Evolutionary conservation across 257 asterid genomes (phyloP).

Genomic region (Scutellaria galericulata): DNA sequence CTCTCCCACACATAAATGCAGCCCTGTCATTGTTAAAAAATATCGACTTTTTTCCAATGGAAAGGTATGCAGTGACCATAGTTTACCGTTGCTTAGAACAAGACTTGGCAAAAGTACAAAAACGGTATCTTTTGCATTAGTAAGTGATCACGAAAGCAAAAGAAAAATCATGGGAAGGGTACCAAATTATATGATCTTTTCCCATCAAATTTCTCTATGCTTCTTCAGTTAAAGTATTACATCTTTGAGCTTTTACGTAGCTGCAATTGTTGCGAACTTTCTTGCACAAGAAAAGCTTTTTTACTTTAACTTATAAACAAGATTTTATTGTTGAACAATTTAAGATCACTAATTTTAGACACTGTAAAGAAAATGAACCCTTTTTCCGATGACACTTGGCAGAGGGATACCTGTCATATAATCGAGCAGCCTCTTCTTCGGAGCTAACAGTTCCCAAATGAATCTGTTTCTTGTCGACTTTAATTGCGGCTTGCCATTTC

Average conservation of each 20-base stretch:
- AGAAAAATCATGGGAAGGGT: too few species aligned
- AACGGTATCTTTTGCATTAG: neutral
- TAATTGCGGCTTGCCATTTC: slow-evolving; percentile 95
- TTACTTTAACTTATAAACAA: neutral
- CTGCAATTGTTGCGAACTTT: neutral
- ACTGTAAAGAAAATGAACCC: neutral
- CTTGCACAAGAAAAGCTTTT: neutral
- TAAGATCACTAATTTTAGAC: neutral
- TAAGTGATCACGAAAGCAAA: neutral
- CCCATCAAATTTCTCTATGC: too few species aligned
- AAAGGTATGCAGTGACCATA: neutral
- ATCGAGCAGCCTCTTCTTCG: slow-evolving; percentile 84
- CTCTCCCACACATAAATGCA: slow-evolving; percentile 79
- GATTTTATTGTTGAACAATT: neutral
- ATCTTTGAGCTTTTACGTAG: neutral
- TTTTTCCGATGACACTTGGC: neutral
- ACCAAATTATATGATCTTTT: too few species aligned
- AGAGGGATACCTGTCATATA: slow-evolving; percentile 68
- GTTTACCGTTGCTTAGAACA: neutral
- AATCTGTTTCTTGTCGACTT: slow-evolving; percentile 83
- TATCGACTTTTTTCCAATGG: neutral
- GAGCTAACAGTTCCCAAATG: slow-evolving; percentile 84
- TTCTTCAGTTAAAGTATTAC: neutral
- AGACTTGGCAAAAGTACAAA: neutral
- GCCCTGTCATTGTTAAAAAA: slow-evolving; percentile 46